phyloP scores from a whole-genome alignment of 2,329 filamentous ascomycete species.

The Dothideomycetidae sp. region DNA sequence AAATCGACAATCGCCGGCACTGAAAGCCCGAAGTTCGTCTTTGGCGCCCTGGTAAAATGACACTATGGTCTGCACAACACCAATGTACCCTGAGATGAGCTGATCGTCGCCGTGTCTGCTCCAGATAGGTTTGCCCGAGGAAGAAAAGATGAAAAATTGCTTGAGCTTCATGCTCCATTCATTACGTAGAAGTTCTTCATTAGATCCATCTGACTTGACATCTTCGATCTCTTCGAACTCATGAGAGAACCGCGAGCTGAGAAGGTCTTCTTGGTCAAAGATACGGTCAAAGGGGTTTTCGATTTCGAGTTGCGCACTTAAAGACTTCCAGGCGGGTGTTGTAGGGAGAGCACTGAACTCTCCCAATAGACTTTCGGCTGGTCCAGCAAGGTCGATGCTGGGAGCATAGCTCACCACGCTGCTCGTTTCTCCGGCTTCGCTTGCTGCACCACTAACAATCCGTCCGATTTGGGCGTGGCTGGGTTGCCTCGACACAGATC shows the following conservation, averaged over 20 bases:
- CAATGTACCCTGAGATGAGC: slow-evolving; percentile 85
- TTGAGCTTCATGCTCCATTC: slow-evolving; percentile 89
- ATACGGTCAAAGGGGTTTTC: slow-evolving; percentile 47
- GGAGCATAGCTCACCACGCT: slow-evolving; percentile 55
- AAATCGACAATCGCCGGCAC: slow-evolving; percentile 73
- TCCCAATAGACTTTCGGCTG: slow-evolving; percentile 69
- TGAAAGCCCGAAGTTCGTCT: slow-evolving; percentile 69
- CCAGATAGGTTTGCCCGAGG: slow-evolving; percentile 93
- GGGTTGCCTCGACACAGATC: slow-evolving; percentile 26
- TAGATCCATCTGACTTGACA: slow-evolving; percentile 36
- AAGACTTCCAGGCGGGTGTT: slow-evolving; percentile 53
- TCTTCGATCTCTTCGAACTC: slow-evolving; percentile 69
- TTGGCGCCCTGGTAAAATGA: slow-evolving; percentile 81
- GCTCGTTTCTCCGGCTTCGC: slow-evolving; percentile 47
- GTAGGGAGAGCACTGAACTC: slow-evolving; percentile 51
- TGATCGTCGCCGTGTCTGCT: slow-evolving; percentile 84
- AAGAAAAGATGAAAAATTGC: slow-evolving; percentile 92
- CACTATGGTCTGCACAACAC: slow-evolving; percentile 91
- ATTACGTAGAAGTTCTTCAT: slow-evolving; percentile 45
- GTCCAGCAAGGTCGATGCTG: slow-evolving; percentile 47
- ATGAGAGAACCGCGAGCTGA: slow-evolving; percentile 51
- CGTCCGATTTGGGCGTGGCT: slow-evolving; percentile 27
- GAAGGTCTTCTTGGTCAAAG: slow-evolving; percentile 30
- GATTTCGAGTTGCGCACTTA: slow-evolving; percentile 46
- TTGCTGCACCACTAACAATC: slow-evolving; percentile 33